Base-by-base conservation (phyloP, 2,329 filamentous ascomycete genomes). In the Pseudogymnoascus sp. region DNA sequence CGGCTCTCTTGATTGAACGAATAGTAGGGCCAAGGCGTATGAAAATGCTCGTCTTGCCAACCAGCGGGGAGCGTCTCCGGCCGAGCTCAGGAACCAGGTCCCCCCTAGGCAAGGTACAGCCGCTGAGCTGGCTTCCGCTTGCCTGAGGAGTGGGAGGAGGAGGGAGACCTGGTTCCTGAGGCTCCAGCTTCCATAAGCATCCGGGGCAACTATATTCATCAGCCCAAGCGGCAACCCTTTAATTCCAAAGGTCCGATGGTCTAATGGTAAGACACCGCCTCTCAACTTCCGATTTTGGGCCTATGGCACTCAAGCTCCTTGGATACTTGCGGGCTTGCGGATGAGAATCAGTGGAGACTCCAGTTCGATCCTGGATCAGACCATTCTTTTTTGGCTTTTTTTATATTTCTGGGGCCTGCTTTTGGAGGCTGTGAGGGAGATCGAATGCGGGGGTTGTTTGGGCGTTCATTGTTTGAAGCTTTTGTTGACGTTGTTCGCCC, bases 271-370 rank as follows among this genome's bases (percentile, higher is more conserved):
- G 25, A 56, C 28, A 11, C 12, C 28, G 49, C 49, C 5, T 56
- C 49, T 56, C 49, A 56, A 56, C 49, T 56, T 56, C 49, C 25
- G 49, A 56, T 56, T 56, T 56, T 56, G 49, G 49, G 49, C 49
- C 18, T 34, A 12, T 28, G 49, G 28, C 49, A 56, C 28, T 56
- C 28, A 56, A 56, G 5, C 25, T n/a, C n/a, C 49, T 34, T 56
- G 49, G 49, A 34, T 56, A 34, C 49, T 25, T 18, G 49, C 3
- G 28, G 49, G 28, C 16, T 56, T 56, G 49, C 49, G 49, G 49
- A 56, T 56, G 49, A 56, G 49, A 56, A 56, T 56, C 49, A 34
- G 49, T 28, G 49, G n/a, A 56, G 28, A 34, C 49, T 56, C 25
- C 49, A 56, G 49, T 56, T 56, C 49, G 7, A 56, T 21, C 49